Percentiles rank a stretch among this genome's conserved stretches.
These are phyloP conservation scores for Fusarium penzigii DNA, from an alignment of 2,329 filamentous ascomycete species.

Conservation along the genomic window DNA sequence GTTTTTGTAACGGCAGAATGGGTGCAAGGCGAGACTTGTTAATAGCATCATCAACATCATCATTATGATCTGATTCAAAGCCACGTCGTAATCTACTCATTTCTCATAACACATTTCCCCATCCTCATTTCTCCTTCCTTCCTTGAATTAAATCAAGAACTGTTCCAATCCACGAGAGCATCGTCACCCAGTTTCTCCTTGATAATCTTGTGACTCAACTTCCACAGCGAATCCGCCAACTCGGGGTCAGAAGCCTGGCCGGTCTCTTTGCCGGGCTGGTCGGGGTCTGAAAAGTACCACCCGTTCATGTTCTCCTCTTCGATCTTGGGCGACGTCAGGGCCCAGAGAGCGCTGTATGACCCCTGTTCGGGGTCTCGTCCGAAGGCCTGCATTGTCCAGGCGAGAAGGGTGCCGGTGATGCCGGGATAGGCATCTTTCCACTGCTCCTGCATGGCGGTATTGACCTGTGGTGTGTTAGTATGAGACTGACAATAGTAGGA, in stretches of 20 bases:
- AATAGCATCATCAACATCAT: too few species aligned
- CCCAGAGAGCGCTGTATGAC: slow-evolving; percentile 45
- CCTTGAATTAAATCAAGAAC: background rate
- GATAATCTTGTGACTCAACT: slow-evolving; percentile 40
- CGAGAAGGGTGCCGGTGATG: slow-evolving; percentile 39
- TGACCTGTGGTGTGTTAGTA: slow-evolving; percentile 33
- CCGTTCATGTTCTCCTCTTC: slow-evolving; percentile 45
- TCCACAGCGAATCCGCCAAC: slow-evolving; percentile 41
- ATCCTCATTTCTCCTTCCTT: too few species aligned
- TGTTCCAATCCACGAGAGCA: slow-evolving; percentile 30
- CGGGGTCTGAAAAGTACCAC: slow-evolving; percentile 43
- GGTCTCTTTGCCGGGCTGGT: slow-evolving; percentile 39
- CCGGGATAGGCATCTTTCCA: slow-evolving; percentile 48
- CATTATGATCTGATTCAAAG: too few species aligned
- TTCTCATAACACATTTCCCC: background rate
- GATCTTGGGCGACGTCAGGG: slow-evolving; percentile 41
- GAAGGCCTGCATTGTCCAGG: slow-evolving; percentile 34
- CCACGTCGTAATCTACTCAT: too few species aligned
- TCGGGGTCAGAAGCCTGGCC: slow-evolving; percentile 39
- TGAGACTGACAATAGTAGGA: fast-evolving
- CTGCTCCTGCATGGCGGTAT: slow-evolving; percentile 46
- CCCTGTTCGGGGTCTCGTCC: slow-evolving; percentile 43
- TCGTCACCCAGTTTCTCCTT: slow-evolving; percentile 42
- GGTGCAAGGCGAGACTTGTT: too few species aligned
- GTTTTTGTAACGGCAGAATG: too few species aligned